These are phyloP conservation scores for Rhizophlyctis rosea DNA, from an alignment of 192 early-diverging fungal species.

Conservation along the genomic window DNA sequence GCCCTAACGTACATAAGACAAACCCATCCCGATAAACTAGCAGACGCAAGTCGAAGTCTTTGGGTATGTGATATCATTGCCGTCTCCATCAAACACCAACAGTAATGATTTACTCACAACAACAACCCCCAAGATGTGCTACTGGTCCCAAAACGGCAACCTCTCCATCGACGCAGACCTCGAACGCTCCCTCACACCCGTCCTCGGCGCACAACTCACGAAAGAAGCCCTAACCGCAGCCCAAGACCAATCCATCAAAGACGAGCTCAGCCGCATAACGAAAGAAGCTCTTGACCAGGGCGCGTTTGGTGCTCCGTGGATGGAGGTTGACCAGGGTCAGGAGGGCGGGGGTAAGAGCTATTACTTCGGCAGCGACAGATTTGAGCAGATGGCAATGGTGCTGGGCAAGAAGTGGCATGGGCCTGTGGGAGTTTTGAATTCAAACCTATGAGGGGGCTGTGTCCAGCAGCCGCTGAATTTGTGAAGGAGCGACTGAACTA, in stretches of 20 bases:
- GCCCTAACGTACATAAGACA: slow-evolving; percentile 30
- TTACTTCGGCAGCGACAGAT: slow-evolving; percentile 46
- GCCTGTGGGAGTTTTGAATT: too few species aligned
- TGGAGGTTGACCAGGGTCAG: slow-evolving; percentile 22
- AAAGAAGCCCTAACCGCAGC: slow-evolving; percentile 6
- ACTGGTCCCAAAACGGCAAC: slow-evolving; percentile 24
- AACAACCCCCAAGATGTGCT: slow-evolving; percentile 28
- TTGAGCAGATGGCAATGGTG: slow-evolving; percentile 39
- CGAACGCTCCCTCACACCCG: slow-evolving; percentile 13
- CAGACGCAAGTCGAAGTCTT: slow-evolving; percentile 16
- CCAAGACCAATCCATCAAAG: slow-evolving; percentile 24
- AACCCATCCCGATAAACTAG: slow-evolving; percentile 19
- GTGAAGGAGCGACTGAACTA: too few species aligned
- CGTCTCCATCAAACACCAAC: too few species aligned
- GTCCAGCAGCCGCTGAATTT: too few species aligned
- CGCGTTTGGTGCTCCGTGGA: slow-evolving; percentile 42
- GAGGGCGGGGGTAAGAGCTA: slow-evolving; percentile 15
- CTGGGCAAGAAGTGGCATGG: slow-evolving; percentile 21
- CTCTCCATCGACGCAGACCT: slow-evolving; percentile 14
- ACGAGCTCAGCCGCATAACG: slow-evolving; percentile 20
- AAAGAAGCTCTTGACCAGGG: slow-evolving; percentile 33
- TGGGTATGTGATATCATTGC: slow-evolving; percentile 35
- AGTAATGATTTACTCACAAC: too few species aligned
- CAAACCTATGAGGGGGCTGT: too few species aligned
- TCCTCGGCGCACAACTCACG: slow-evolving; percentile 4